phyloP scores from a whole-genome alignment of 202 grass and related monocot genomes.

The Bolboschoenoplectus hybrid region DNA sequence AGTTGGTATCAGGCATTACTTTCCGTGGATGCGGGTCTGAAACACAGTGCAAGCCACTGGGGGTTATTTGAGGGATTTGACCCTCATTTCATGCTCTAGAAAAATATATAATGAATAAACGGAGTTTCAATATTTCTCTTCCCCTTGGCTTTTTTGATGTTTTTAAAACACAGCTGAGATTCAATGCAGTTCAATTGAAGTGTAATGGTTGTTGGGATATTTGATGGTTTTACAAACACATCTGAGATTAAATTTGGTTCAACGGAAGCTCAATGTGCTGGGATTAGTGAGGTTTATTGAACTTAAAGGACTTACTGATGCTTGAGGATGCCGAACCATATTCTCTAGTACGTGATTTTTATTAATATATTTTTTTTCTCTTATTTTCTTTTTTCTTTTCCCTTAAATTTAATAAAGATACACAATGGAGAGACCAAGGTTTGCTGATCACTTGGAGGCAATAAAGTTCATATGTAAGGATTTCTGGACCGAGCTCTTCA shows the following conservation, averaged over 20 bases:
- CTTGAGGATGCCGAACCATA: not conserved
- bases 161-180: not conserved
- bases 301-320: not conserved
- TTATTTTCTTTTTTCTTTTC: not conserved
- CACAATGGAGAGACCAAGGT: slow-evolving; percentile 86
- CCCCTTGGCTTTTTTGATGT: not conserved
- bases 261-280: not conserved
- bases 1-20: not conserved
- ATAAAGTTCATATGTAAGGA: slow-evolving; percentile 99
- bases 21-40: not conserved
- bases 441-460: slow-evolving; percentile 91
- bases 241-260: slow-evolving; percentile 4
- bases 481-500: slow-evolving; percentile 95
- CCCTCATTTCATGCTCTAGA: not conserved
- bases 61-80: not conserved
- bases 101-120: not conserved
- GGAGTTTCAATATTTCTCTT: not conserved
- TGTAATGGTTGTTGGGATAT: not conserved
- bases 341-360: slow-evolving; percentile 5
- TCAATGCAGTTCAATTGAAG: not conserved
- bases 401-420: slow-evolving; percentile 58
- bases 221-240: not conserved
- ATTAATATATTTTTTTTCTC: slow-evolving; percentile 1
- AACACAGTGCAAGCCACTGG: not conserved
- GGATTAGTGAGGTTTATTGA: slow-evolving; percentile 1